Conservation (phyloP, 495 filamentous ascomycete species). For the Penicillium verhagenii region DNA sequence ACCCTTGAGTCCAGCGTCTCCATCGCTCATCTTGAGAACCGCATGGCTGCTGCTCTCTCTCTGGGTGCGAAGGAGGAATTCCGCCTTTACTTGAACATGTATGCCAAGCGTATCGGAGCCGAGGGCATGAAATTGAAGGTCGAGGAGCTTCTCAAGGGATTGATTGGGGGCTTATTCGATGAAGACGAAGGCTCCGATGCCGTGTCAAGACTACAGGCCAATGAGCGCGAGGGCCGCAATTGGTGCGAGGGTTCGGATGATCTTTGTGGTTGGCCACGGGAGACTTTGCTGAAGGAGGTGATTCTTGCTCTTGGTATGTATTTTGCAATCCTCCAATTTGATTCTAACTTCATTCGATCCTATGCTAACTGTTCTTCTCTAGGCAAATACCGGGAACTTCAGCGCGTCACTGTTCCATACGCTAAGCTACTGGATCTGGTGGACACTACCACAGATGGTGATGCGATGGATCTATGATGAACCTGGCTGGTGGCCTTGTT, state of each 20-base stretch:
- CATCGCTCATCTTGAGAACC: conserved; percentile 93
- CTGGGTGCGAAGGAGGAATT: conserved; percentile 89
- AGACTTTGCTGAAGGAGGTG: conserved; percentile 82
- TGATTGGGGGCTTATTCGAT: conserved; percentile 69
- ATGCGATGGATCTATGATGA: conserved; percentile 54
- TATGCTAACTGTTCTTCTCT: conserved; percentile 15
- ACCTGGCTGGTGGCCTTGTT: conserved; percentile 1
- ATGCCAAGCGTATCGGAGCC: conserved; percentile 88
- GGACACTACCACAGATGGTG: conserved; percentile 42
- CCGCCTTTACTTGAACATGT: conserved; percentile 88
- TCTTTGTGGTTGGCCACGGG: conserved; percentile 85
- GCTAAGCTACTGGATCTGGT: conserved; percentile 68
- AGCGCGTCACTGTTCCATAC: conserved; percentile 88
- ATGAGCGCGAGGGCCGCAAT: conserved; percentile 56
- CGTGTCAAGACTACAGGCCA: conserved; percentile 52
- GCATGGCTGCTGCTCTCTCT: conserved; percentile 82
- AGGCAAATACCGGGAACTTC: conserved; percentile 94
- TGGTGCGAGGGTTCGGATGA: conserved; percentile 50
- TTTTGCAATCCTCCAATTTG: not conserved
- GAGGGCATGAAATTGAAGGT: conserved; percentile 86
- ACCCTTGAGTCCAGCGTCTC: conserved; percentile 87
- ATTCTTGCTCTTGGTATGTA: conserved; percentile 86
- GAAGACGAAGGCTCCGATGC: conserved; percentile 44
- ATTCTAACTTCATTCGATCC: not conserved
- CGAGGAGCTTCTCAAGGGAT: conserved; percentile 78